phyloP scores from a whole-genome alignment of 2,329 filamentous ascomycete genomes.

The Amesomyces nigricolor region DNA sequence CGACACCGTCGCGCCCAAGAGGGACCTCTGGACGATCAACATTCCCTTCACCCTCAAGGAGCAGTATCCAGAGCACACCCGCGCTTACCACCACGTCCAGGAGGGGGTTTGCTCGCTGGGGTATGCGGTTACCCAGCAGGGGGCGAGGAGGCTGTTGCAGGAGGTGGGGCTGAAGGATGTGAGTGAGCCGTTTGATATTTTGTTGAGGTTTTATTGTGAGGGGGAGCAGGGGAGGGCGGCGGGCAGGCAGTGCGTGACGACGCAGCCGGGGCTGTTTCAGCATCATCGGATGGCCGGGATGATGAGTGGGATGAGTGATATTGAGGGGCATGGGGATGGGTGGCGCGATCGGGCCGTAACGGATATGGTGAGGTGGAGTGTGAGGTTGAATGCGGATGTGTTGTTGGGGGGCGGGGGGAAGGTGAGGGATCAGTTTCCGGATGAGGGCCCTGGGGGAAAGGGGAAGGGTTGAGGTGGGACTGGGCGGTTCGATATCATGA shows the following conservation, averaged over 20 bases:
- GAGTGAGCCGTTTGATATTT: conserved; percentile 35
- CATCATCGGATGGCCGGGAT: conserved; percentile 39
- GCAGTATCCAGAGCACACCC: conserved; percentile 36
- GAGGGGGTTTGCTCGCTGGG: conserved; percentile 38
- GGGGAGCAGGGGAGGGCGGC: conserved; percentile 30
- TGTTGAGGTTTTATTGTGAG: conserved; percentile 39
- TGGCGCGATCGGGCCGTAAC: conserved; percentile 30
- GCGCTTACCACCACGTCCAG: conserved; percentile 37
- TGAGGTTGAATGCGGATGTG: conserved; percentile 37
- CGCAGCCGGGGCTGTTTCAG: conserved; percentile 42
- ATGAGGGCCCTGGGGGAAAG: conserved; percentile 5
- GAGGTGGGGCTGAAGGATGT: conserved; percentile 37
- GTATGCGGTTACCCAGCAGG: conserved; percentile 38
- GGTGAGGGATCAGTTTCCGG: conserved; percentile 29
- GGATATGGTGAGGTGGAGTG: conserved; percentile 36
- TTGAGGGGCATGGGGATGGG: conserved; percentile 31
- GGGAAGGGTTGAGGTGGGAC: no score
- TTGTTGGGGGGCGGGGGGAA: conserved; percentile 33
- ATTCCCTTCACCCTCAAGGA: conserved; percentile 31
- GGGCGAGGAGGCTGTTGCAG: conserved; percentile 36
- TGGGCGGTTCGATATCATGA: no score
- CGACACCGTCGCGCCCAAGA: conserved; percentile 31
- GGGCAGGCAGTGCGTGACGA: conserved; percentile 36
- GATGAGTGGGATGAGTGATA: conserved; percentile 32
- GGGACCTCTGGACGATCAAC: conserved; percentile 31